Base-by-base conservation (phyloP, 208 protist species). In the Lotmaria passim region DNA sequence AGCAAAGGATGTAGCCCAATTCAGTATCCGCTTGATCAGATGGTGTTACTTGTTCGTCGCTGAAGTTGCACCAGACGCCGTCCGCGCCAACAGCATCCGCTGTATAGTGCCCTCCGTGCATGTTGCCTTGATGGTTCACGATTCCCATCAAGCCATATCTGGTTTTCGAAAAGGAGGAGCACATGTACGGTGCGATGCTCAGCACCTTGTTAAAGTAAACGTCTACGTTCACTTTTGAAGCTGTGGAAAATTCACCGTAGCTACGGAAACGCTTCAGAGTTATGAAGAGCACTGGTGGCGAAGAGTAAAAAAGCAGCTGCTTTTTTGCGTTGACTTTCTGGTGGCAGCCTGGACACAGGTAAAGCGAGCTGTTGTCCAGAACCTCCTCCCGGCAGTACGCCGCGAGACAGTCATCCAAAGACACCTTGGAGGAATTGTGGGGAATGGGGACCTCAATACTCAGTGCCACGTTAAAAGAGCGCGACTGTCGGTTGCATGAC, bases 31-130 rank as follows among this genome's bases (percentile, higher is more conserved):
- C 82, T 28, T 28, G 11, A 0, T 67, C 67, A 10, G 73, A 75
- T 23, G 65, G 28, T 21, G 30, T 69, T n/a, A 95, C 82, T 17
- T 52, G 53, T 56, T 93, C 87, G 69, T 98, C 95, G 63, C 90
- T 95, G 56, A 87, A 92, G 61, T 89, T 79, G 66, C 73, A 85
- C 93, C 95, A 98, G n/a, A 74, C 60, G 46, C 77, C 75, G 82
- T 95, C 80, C 23, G 44, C 28, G 19, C 79, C 81, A 50, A 80
- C 33, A 50, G 68, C 83, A 59, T 94, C 81, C 11, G 91, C 79
- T 17, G 95, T 98, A 58, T 98, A 98, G 64, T 98, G 95, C 19
- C 95, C 95, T 7, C 95, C 95, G 59, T 93, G 79, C 69, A 95
- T 89, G 68, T 91, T 92, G 21, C 95, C 95, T 61, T 86, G 74